These are phyloP conservation scores for Artemisia argyi DNA, from an alignment of 129 eudicot genomes.

Conservation along the genomic window DNA sequence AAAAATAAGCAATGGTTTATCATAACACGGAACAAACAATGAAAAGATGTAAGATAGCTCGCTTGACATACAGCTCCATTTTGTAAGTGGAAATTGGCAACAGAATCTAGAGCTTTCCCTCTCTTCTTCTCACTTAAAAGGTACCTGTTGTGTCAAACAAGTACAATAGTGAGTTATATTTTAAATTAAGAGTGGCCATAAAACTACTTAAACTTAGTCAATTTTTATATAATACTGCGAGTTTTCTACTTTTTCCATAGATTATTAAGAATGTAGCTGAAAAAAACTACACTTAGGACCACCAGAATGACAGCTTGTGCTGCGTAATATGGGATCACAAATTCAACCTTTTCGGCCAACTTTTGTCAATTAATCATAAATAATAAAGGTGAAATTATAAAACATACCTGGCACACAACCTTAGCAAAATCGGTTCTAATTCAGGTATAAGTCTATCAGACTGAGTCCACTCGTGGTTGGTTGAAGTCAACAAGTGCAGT, in stretches of 20 bases:
- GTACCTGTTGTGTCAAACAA: conserved; percentile 49
- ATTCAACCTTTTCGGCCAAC: background rate
- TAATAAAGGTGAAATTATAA: background rate
- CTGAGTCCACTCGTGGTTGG: conserved; percentile 58
- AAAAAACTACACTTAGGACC: too few species aligned
- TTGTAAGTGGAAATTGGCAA: conserved; percentile 96
- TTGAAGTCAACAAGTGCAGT: conserved; percentile 61
- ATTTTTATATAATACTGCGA: too few species aligned
- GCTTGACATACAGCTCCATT: conserved; percentile 84
- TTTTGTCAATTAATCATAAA: background rate
- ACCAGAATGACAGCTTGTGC: too few species aligned
- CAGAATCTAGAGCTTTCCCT: conserved; percentile 94
- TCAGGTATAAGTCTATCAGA: conserved; percentile 46
- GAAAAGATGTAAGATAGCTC: conserved; percentile 2
- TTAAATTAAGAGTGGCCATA: too few species aligned
- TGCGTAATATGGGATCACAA: too few species aligned
- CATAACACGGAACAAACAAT: background rate
- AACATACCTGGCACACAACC: conserved; percentile 84
- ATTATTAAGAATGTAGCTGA: too few species aligned
- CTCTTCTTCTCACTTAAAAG: conserved; percentile 88
- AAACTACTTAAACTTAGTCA: too few species aligned
- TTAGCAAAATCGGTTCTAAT: conserved; percentile 56
- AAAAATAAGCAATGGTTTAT: background rate
- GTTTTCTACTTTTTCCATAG: too few species aligned
- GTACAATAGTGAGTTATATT: background rate